Evolutionary conservation across 176 grass and related monocot genomes (phyloP), one percentile per base, ranked within the genome.

Genomic region (Olyra latifolia): DNA sequence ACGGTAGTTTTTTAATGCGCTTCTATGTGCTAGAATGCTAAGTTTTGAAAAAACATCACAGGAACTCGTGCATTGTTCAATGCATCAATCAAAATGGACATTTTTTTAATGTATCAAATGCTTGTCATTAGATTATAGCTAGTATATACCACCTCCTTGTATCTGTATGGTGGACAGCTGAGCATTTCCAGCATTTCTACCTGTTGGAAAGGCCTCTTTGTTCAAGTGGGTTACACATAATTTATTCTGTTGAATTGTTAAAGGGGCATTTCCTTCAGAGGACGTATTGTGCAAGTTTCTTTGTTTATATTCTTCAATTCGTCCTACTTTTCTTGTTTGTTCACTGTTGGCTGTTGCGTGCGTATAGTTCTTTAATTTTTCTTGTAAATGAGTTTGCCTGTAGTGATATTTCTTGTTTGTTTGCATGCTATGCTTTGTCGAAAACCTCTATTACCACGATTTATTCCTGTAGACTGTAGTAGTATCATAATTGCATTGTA

Each of bases 391-490:
- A 49, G 20, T 20, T 27, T 71, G 19, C 66, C 60, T 81, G 22
- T 72, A 32, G 58, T 68, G 23, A 44, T 66, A 59, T 83, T 41
- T 64, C 56, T 55, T 20, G 15, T 61, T 41, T 64, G 41, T n/a
- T n/a, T 38, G 53, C 32, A 80, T 70, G 15, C 52, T 62, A 75
- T 80, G 62, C 2, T 75, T 41, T n/a, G n/a, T n/a, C n/a, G n/a
- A n/a, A n/a, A n/a, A 41, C n/a, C 63, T 65, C 55, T 78, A 23
- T n/a, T 79, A 47, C 41, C 84, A n/a, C 50, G 38, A 10, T 52
- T 69, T 63, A 63, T 63, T 70, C n/a, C n/a, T n/a, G n/a, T n/a
- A n/a, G n/a, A n/a, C 35, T 74, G 10, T 77, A 73, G 15, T 30
- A 30, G 28, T 80, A 28, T 72, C 28, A 52, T 54, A 24, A 42